phyloP scores from a whole-genome alignment of 164 flowering plant genomes.

The Berberis thunbergii region DNA sequence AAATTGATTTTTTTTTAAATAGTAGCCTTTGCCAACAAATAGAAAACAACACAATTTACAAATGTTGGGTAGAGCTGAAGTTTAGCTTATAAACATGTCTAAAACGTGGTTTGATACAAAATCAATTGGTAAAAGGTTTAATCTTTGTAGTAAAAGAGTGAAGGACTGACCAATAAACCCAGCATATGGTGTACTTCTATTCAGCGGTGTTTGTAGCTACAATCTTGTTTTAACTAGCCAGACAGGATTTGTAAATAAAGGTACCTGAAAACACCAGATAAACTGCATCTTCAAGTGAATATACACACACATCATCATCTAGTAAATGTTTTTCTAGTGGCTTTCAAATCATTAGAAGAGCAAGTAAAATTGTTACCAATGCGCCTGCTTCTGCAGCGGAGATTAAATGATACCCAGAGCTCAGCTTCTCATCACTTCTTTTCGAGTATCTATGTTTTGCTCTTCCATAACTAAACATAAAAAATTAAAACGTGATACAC shows the following conservation, averaged over 20 bases:
- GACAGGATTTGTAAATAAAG: constrained; percentile 83
- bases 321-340: not conserved
- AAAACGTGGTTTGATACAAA: too few relatives aligned
- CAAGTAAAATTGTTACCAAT: constrained; percentile 36
- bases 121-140: not conserved
- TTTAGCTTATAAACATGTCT: too few relatives aligned
- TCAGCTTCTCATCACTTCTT: constrained; percentile 39
- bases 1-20: too few relatives aligned
- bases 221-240: constrained; percentile 97
- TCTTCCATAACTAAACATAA: constrained; percentile 56
- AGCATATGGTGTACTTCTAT: constrained; percentile 61
- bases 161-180: constrained; percentile 74
- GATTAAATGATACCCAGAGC: constrained; percentile 64
- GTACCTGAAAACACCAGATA: constrained; percentile 44
- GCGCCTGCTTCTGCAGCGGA: constrained; percentile 95
- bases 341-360: not conserved
- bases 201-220: constrained; percentile 92
- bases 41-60: too few relatives aligned
- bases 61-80: too few relatives aligned
- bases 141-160: constrained; percentile 8
- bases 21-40: too few relatives aligned
- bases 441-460: constrained; percentile 75
- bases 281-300: not conserved
- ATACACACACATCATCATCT: too few relatives aligned
- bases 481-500: not conserved